These are phyloP conservation scores for Cornus florida DNA, from an alignment of 148 eudicot genomes.

Conservation along the genomic window DNA sequence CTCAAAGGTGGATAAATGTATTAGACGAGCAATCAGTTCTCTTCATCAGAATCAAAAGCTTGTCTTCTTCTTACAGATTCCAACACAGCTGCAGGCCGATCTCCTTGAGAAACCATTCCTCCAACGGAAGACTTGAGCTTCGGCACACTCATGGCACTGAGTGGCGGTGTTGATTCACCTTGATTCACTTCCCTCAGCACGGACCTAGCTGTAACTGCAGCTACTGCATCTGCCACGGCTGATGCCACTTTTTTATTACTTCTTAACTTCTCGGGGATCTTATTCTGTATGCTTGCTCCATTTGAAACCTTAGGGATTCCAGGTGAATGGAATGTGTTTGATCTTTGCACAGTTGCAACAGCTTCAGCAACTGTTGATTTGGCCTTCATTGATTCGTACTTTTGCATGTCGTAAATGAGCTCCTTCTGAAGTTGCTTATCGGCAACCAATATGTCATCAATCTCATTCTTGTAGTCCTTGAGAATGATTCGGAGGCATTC, in stretches of 20 bases:
- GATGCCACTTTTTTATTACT: constrained; percentile 57
- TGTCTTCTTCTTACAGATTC: constrained; percentile 79
- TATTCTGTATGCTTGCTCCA: constrained; percentile 18
- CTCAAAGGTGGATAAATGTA: not conserved
- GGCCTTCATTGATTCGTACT: constrained; percentile 62
- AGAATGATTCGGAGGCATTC: constrained; percentile 88
- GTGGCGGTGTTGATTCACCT: constrained; percentile 56
- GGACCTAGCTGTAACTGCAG: constrained; percentile 62
- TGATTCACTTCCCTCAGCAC: constrained; percentile 73
- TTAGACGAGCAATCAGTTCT: constrained; percentile 30
- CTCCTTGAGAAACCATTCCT: constrained; percentile 26
- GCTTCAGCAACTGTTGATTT: constrained; percentile 61
- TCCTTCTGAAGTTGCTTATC: constrained; percentile 94
- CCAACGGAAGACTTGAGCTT: constrained; percentile 47
- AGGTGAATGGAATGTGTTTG: constrained; percentile 43
- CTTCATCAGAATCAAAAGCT: constrained; percentile 80
- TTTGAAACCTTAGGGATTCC: constrained; percentile 5
- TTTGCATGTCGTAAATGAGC: constrained; percentile 82
- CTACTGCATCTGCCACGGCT: constrained; percentile 70
- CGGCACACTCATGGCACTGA: constrained; percentile 74
- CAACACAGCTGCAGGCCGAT: constrained; percentile 44
- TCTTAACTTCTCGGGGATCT: constrained; percentile 32
- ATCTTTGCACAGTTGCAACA: constrained; percentile 42
- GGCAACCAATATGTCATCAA: constrained; percentile 83
- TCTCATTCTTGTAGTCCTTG: constrained; percentile 96